Conservation (phyloP, 2,329 filamentous ascomycete species). For the Fusarium sp. region DNA sequence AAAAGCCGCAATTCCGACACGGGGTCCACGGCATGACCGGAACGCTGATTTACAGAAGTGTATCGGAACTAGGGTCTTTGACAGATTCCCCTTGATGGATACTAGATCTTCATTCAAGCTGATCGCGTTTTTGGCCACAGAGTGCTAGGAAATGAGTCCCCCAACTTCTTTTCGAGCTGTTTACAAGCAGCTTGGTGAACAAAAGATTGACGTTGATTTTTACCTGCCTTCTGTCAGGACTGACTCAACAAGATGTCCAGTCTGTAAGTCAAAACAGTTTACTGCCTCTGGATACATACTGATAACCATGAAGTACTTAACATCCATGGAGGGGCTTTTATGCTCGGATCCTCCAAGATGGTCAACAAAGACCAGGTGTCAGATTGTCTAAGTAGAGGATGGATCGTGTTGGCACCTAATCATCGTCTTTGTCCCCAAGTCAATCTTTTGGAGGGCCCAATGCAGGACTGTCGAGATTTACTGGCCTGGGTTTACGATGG, state of each 20-base stretch:
- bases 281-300: accelerated
- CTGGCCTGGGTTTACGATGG: not conserved
- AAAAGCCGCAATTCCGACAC: not conserved
- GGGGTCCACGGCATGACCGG: not conserved
- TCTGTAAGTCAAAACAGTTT: not conserved
- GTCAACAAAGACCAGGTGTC: constrained; percentile 7
- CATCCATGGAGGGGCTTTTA: constrained; percentile 10
- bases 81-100: not conserved
- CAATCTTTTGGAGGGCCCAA: not conserved
- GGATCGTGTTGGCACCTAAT: not conserved
- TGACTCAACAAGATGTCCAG: accelerated
- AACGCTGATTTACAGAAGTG: accelerated
- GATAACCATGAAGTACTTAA: not conserved
- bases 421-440: constrained; percentile 8
- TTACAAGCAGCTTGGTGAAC: not conserved
- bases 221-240: not conserved
- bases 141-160: not conserved
- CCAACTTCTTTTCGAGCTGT: not conserved
- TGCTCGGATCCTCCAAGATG: constrained; percentile 11
- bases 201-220: not conserved
- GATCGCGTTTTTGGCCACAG: accelerated
- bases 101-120: not conserved
- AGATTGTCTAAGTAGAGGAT: not conserved
- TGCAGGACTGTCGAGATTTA: constrained; percentile 8
- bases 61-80: not conserved